phyloP scores from a whole-genome alignment of 2,329 filamentous ascomycete genomes.

The Cordyceps tenuipes region DNA sequence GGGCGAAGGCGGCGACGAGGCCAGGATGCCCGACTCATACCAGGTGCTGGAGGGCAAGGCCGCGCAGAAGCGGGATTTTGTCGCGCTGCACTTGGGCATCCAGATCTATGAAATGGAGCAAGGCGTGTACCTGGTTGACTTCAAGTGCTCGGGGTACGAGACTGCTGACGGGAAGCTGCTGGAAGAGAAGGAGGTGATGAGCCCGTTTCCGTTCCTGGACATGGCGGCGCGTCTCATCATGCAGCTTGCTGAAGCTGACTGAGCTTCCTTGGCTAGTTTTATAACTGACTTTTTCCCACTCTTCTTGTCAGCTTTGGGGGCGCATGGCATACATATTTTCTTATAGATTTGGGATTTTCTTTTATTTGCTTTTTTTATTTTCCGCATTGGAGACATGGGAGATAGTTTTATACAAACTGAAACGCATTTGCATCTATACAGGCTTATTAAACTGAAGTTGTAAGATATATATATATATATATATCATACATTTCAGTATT shows the following conservation, averaged over 20 bases:
- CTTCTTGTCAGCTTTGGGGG: neutral
- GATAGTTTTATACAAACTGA: neutral
- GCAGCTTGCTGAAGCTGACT: constrained; percentile 68
- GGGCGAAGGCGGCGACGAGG: constrained; percentile 12
- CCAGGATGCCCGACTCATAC: constrained; percentile 26
- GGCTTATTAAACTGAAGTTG: neutral
- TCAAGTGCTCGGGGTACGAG: constrained; percentile 97
- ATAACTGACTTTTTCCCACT: neutral
- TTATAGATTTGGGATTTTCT: neutral
- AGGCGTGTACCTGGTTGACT: constrained; percentile 91
- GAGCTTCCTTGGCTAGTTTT: neutral
- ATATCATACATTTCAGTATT: no score
- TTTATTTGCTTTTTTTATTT: neutral
- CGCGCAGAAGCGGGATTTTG: constrained; percentile 49
- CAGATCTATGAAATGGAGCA: constrained; percentile 92
- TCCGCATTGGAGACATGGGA: neutral
- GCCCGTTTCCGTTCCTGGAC: constrained; percentile 91
- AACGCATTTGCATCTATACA: neutral
- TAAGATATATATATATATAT: no score
- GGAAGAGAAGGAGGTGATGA: constrained; percentile 91
- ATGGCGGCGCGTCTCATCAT: constrained; percentile 88
- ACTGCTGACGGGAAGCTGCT: constrained; percentile 62
- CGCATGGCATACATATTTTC: neutral
- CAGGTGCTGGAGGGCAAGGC: constrained; percentile 33
- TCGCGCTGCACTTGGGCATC: constrained; percentile 93